These are phyloP conservation scores for Calonectria pseudoreteaudii DNA, from an alignment of 2,329 filamentous ascomycete genomes.

Conservation along the genomic window DNA sequence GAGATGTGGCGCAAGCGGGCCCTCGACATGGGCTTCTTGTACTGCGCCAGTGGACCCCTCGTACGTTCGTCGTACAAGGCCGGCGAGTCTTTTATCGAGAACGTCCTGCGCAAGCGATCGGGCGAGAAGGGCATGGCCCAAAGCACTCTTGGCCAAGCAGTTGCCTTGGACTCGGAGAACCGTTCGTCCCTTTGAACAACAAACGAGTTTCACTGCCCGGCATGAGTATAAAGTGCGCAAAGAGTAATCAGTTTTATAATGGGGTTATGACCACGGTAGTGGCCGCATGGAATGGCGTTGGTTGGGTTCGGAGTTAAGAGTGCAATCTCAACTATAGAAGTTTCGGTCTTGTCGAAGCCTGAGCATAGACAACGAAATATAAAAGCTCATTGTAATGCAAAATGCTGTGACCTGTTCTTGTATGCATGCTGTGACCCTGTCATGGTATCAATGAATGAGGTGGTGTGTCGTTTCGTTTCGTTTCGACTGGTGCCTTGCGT, in stretches of 20 bases:
- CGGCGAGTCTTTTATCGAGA: constrained; percentile 98
- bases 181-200: constrained; percentile 36
- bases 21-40: constrained; percentile 95
- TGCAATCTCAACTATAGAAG: constrained; percentile 45
- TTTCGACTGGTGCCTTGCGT: not conserved
- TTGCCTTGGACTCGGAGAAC: constrained; percentile 51
- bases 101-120: constrained; percentile 88
- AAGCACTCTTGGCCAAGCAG: constrained; percentile 52
- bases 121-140: constrained; percentile 54
- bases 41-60: constrained; percentile 92
- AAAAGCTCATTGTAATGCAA: constrained; percentile 20
- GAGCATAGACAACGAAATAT: constrained; percentile 28
- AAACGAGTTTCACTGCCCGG: constrained; percentile 5
- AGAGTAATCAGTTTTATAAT: constrained; percentile 34
- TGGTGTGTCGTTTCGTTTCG: not conserved
- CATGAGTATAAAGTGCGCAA: not conserved
- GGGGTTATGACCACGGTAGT: constrained; percentile 35
- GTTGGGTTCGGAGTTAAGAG: constrained; percentile 33
- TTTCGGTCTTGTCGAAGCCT: constrained; percentile 44
- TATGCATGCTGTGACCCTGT: not conserved
- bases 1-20: constrained; percentile 92
- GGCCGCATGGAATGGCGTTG: constrained; percentile 43
- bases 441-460: not conserved
- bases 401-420: not conserved
- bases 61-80: constrained; percentile 98